phyloP scores from a whole-genome alignment of 176 grass and related monocot species.

The Oryza longistaminata region DNA sequence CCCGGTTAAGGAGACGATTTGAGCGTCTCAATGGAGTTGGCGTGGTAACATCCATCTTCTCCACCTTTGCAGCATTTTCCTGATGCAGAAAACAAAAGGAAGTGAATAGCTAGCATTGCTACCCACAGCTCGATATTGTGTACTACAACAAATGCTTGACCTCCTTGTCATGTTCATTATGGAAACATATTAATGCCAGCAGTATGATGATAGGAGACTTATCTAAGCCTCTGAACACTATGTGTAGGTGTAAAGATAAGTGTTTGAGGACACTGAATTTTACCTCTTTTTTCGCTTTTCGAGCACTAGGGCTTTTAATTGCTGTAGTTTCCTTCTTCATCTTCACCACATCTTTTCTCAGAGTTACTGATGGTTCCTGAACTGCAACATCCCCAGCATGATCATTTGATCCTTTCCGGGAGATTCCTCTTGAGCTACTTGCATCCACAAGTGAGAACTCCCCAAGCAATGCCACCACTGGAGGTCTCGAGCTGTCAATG shows the following conservation, averaged over 20 bases:
- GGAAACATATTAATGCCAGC: background rate
- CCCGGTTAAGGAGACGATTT: constrained; percentile 44
- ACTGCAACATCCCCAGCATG: constrained; percentile 22
- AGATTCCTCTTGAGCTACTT: constrained; percentile 14
- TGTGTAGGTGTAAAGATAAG: background rate
- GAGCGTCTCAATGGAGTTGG: constrained; percentile 55
- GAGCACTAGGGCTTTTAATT: constrained; percentile 3
- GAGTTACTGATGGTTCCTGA: background rate
- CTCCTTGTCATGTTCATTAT: no score
- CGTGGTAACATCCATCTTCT: background rate
- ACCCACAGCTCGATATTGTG: background rate
- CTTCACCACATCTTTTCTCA: background rate
- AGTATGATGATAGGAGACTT: background rate
- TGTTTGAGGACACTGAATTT: background rate
- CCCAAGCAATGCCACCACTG: constrained; percentile 46
- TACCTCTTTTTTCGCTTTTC: constrained; percentile 38
- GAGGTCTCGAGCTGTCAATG: constrained; percentile 12
- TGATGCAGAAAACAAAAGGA: background rate
- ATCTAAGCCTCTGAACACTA: background rate
- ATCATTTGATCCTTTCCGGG: constrained; percentile 6
- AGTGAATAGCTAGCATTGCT: background rate
- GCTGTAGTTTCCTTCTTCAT: constrained; percentile 24
- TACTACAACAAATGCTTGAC: background rate
- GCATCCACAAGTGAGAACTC: constrained; percentile 36
- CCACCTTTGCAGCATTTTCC: constrained; percentile 1